Percentiles rank a stretch among this genome's conserved stretches.
phyloP scores from a whole-genome alignment of 192 early-diverging fungal genomes.

The Podila minutissima region DNA sequence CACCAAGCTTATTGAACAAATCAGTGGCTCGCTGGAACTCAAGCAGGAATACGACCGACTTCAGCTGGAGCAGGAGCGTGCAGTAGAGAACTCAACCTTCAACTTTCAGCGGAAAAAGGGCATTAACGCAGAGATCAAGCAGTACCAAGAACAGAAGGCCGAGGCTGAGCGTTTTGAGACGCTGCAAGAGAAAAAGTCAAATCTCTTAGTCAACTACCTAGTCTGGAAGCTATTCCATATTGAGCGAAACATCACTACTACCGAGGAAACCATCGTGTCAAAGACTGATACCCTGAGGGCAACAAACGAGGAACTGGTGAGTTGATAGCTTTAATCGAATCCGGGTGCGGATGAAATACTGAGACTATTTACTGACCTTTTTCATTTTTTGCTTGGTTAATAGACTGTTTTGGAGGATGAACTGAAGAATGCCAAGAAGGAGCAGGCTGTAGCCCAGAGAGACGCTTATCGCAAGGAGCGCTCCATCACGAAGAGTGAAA shows the following conservation, averaged over 20 bases:
- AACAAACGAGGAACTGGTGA: constrained; percentile 57
- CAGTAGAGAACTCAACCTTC: constrained; percentile 87
- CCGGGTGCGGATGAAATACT: neutral
- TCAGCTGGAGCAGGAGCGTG: constrained; percentile 83
- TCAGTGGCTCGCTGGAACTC: constrained; percentile 93
- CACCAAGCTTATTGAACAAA: constrained; percentile 94
- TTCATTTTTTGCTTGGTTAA: neutral
- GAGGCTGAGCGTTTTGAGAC: constrained; percentile 88
- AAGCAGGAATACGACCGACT: constrained; percentile 90
- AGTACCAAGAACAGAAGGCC: constrained; percentile 91
- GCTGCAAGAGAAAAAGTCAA: constrained; percentile 64
- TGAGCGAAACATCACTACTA: constrained; percentile 69
- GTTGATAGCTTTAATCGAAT: neutral
- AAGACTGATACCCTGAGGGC: constrained; percentile 58
- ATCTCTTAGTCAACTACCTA: constrained; percentile 73
- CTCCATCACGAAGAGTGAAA: constrained; percentile 75
- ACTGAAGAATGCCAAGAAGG: constrained; percentile 73
- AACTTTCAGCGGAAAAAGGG: constrained; percentile 93
- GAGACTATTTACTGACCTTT: neutral
- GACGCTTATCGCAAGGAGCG: constrained; percentile 78
- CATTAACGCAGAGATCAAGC: constrained; percentile 91
- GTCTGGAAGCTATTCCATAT: constrained; percentile 95
- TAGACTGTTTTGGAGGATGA: constrained; percentile 60
- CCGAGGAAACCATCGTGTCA: constrained; percentile 67
- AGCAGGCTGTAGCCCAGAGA: constrained; percentile 78